Conservation (phyloP, 2,329 filamentous ascomycete species). For the Aspergillus floridensis region DNA sequence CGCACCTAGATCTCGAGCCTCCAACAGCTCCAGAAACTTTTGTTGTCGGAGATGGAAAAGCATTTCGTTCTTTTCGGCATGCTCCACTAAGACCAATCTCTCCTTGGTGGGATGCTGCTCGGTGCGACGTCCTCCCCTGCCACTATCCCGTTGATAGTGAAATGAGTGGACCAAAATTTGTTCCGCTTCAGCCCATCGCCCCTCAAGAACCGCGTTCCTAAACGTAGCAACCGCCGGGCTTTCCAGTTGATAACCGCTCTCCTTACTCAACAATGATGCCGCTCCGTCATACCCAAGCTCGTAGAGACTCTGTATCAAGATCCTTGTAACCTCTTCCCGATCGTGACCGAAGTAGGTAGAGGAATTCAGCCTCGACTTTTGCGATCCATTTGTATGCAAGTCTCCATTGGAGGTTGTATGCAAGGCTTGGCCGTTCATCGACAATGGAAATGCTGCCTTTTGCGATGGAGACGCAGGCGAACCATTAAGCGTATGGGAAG, state of each 20-base stretch:
- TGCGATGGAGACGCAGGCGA: slow-evolving; percentile 45
- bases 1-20: slow-evolving; percentile 67
- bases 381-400: slow-evolving; percentile 40
- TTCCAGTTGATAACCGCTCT: slow-evolving; percentile 87
- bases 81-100: slow-evolving; percentile 71
- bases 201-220: slow-evolving; percentile 72
- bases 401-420: slow-evolving; percentile 38
- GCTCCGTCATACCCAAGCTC: slow-evolving; percentile 84
- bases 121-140: slow-evolving; percentile 40
- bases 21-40: slow-evolving; percentile 89
- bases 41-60: slow-evolving; percentile 86
- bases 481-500: slow-evolving; percentile 58
- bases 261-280: slow-evolving; percentile 69
- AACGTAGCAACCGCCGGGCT: slow-evolving; percentile 84
- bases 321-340: slow-evolving; percentile 86
- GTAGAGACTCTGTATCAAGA: slow-evolving; percentile 84
- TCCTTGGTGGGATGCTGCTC: slow-evolving; percentile 33
- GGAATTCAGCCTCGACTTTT: slow-evolving; percentile 28
- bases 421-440: slow-evolving; percentile 56
- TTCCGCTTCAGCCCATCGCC: slow-evolving; percentile 84
- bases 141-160: slow-evolving; percentile 41
- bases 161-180: slow-evolving; percentile 63
- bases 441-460: slow-evolving; percentile 48
- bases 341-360: slow-evolving; percentile 76
- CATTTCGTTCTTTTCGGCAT: slow-evolving; percentile 75